Evolutionary conservation across 192 early-diverging fungal species (phyloP), one percentile per base, ranked within the genome.

Genomic region (Coemansia guatemalensis): DNA sequence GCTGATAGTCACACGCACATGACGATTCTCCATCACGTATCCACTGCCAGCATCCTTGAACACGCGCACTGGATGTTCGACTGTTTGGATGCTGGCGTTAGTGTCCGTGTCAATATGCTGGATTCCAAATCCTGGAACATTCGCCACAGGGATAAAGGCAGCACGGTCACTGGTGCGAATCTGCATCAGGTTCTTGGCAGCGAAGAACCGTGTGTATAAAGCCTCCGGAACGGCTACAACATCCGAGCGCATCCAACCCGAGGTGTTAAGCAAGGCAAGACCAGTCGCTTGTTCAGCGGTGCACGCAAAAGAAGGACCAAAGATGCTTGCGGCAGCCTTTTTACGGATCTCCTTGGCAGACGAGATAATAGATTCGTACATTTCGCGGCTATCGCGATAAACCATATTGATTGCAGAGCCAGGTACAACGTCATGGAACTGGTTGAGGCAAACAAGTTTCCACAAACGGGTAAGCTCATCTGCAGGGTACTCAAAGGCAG

Each of bases 401-500:
- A 93, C 96, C 78, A 93, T 78, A 32, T 86, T 91, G 67, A 99
- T 97, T 1, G 89, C 79, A 0, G 91, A 93, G 0, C 96, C 96
- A 1, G 96, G 94, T 39, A 99, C 74, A 0, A 97, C 92, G 81
- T 97, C 96, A 59, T 99, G 96, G 70, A 99, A 99, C 86, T 98
- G 96, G 67, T 90, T 93, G n/a, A 99, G 75, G 44, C 93, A 85
- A 1, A 95, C 69, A 48, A 89, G 75, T 68, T 95, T 96, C 96
- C 96, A 99, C 39, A 93, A 67, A 0, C 86, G 69, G 25, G 92
- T 90, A 11, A 99, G 66, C 47, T 90, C 86, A 0, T 74, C 74
- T 53, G 89, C 84, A 3, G 93, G 93, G 60, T 97, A 92, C 17
- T 71, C 78, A 72, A 61, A 75, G 17, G 29, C 47, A 27, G 66